Evolutionary conservation across 805 yeast genomes (phyloP), one percentile per base, ranked within the genome.

Genomic region (Yamadazyma insecticola): DNA sequence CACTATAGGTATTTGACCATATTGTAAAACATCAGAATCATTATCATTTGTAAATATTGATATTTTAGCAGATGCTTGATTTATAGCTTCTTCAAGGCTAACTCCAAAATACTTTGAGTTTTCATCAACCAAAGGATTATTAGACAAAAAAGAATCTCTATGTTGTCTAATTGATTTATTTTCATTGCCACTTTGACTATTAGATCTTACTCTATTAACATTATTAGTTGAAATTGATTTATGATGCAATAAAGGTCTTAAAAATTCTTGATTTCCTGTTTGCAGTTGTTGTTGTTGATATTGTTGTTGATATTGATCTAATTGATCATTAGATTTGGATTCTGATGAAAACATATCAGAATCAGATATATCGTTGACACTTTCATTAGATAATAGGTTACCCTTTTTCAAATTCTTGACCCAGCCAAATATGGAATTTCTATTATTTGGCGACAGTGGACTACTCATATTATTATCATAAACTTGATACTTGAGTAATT

Each of bases 1-100:
- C 10, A 92, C 82, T 12, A 87, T 73, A 0, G 99, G 99, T 13
- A 92, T 85, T 32, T 78, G 68, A 14, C 97, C 98, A 52, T 86
- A 92, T 29, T 80, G 77, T 19, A 83, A 74, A 36, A 78, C 74
- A 16, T 78, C 80, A 40, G 76, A 76, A 26, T 74, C 55, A 45
- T 68, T 51, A 15, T 57, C 60, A 47, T 71, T 69, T 40, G 74
- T 72, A 26, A 81, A 66, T 6, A 83, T 74, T 22, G 80, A 74
- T 32, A 87, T 83, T 29, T 76, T 71, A 12, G 89, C 95, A 36
- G 79, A 78, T 0, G 97, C 96, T 37, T 79, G 72, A 20, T 70
- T 57, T 29, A 90, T 69, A 11, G 95, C 85, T 16, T 72, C 71
- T 8, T 72, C 74, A 20, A 92, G 65, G 2, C 90, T 75, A 4